Evolutionary conservation across 768 basidiomycete genomes (phyloP), one percentile per base, ranked within the genome.

Genomic region (Hemileccinum impolitum): DNA sequence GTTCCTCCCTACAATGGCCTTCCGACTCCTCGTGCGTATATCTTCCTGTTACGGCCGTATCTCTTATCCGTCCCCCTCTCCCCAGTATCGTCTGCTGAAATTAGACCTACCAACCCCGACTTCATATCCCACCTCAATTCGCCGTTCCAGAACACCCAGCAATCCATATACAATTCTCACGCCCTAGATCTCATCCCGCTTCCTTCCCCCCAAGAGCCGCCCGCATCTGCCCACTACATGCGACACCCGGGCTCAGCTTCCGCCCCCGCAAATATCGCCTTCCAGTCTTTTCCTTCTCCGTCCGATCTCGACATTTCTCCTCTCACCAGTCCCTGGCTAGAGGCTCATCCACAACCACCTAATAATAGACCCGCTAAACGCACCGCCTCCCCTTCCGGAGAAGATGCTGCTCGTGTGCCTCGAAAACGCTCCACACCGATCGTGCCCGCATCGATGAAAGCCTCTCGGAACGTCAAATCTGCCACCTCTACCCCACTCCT

Each of bases 301-400:
- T 67, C 72, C 18, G 81, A 87, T 47, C 65, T 86, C 23, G 87
- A 91, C 52, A 80, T 91, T 41, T 88, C 87, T 1, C 88, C 89
- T 0, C 70, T 91, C 18, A 87, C 87, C 0, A 90, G 87, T 55
- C 88, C 88, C 1, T 90, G 88, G 86, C 74, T 91, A 0, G 85
- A 81, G 4, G 78, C 87, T 5, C 74, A 78, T 44, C 74, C 75
- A 21, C 70, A 72, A 18, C 55, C 64, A 17, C 55, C 58, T 11
- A 63, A 53, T 32, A 36, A 42, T 15, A 61, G 69, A 50, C 54
- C 55, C 1, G 37, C 63, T 4, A 86, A 87, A 52, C 77, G 84
- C 12, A 73, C 74, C 0, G 79, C 77, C 3, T 85, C 84, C 1
- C 75, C 80, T 3, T 77, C 75, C 47, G 76, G 68, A 4, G 81